A percentile compares a stretch with the other conserved stretches of the same genome.
These are phyloP conservation scores for Fusarium xylarioides DNA, from an alignment of 2,329 filamentous ascomycete species.

Conservation along the genomic window DNA sequence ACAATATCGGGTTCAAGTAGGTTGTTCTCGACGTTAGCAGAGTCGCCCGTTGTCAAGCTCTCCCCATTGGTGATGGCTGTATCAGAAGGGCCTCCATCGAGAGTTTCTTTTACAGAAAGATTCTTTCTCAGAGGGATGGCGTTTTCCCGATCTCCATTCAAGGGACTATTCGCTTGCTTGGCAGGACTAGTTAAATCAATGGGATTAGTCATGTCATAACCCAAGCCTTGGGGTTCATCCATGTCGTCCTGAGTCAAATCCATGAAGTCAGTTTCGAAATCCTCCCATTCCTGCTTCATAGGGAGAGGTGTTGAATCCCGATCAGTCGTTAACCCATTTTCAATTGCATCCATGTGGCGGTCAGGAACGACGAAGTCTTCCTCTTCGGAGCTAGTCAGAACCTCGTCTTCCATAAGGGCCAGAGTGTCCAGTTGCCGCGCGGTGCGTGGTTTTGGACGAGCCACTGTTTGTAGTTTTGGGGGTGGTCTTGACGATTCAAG, in stretches of 20 bases:
- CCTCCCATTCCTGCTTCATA: slow-evolving; percentile 37
- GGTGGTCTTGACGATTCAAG: slow-evolving; percentile 55
- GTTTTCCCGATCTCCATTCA: neutral
- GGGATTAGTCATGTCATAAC: neutral
- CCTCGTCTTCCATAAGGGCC: slow-evolving; percentile 54
- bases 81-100: neutral
- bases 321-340: neutral
- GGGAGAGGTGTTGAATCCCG: neutral
- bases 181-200: slow-evolving; percentile 43
- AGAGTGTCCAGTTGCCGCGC: neutral
- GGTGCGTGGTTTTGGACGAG: slow-evolving; percentile 23
- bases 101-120: neutral
- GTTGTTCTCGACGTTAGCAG: neutral
- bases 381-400: slow-evolving; percentile 61
- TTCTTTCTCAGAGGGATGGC: neutral
- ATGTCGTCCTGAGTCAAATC: slow-evolving; percentile 46
- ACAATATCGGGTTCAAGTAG: neutral
- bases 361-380: slow-evolving; percentile 60
- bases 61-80: neutral
- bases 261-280: slow-evolving; percentile 25
- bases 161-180: slow-evolving; percentile 5
- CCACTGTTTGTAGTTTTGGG: slow-evolving; percentile 45
- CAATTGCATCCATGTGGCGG: slow-evolving; percentile 17
- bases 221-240: slow-evolving; percentile 8
- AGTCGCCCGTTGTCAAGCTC: neutral